Conservation (phyloP, 176 grass and related monocot species). For the Themeda triandra region DNA sequence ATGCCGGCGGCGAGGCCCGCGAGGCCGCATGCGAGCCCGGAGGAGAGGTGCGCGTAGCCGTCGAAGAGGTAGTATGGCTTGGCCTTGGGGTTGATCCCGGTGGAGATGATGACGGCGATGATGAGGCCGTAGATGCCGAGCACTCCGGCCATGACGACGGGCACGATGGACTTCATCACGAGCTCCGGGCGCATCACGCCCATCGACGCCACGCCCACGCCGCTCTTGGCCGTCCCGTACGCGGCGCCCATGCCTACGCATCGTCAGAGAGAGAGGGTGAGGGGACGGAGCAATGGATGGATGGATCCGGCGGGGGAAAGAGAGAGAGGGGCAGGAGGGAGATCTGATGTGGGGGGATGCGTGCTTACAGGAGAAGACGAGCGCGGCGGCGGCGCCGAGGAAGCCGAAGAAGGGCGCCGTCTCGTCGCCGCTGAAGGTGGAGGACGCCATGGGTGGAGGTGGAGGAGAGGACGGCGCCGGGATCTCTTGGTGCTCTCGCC, state of each 20-base stretch:
- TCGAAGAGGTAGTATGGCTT: conserved; percentile 82
- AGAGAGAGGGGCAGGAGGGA: not conserved
- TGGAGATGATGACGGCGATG: conserved; percentile 80
- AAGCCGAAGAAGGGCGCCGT: conserved; percentile 99
- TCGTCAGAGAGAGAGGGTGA: not conserved
- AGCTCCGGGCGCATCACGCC: conserved; percentile 75
- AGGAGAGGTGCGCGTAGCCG: conserved; percentile 71
- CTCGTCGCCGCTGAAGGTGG: conserved; percentile 85
- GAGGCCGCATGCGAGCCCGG: conserved; percentile 61
- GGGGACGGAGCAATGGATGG: not conserved
- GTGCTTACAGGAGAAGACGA: conserved; percentile 84
- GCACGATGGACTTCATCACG: conserved; percentile 84
- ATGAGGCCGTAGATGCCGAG: conserved; percentile 81
- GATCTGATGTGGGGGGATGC: not conserved
- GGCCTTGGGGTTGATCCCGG: conserved; percentile 84
- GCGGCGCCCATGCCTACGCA: conserved; percentile 63
- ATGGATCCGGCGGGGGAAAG: not conserved
- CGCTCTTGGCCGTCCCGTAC: conserved; percentile 72
- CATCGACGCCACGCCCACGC: conserved; percentile 71
- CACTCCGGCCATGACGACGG: conserved; percentile 79
- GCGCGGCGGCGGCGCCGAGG: conserved; percentile 84
- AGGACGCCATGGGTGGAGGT: not conserved
- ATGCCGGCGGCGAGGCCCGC: conserved; percentile 57
- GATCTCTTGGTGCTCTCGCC: not conserved
- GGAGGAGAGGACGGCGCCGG: not conserved